Conservation (phyloP, 306 rosid genomes). For the Oxytropis ochrocephala region DNA sequence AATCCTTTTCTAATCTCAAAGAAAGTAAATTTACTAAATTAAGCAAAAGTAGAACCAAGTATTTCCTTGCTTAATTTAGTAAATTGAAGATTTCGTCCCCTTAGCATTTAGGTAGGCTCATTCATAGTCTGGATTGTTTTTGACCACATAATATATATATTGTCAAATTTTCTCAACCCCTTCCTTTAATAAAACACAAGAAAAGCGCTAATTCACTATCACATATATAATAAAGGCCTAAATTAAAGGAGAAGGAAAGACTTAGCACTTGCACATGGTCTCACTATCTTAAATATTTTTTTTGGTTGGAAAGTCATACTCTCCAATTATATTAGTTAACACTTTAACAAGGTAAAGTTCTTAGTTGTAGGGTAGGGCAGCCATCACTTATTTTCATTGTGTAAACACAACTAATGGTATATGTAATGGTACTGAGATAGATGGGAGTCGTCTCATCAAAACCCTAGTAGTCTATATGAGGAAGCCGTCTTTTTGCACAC, state of each 20-base stretch:
- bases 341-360: not conserved
- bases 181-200: not conserved
- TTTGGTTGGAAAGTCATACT: not conserved
- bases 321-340: not conserved
- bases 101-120: not conserved
- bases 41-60: not conserved
- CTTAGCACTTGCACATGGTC: slow-evolving; percentile 1
- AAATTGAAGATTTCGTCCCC: not conserved
- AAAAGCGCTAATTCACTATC: not conserved
- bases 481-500: too few species aligned
- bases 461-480: too few species aligned
- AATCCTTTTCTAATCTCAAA: not conserved
- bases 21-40: not conserved
- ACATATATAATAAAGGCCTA: not conserved
- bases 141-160: not conserved
- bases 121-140: not conserved
- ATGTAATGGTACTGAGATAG: too few species aligned
- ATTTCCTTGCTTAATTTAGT: too few species aligned
- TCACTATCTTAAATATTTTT: not conserved
- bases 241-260: not conserved
- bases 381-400: not conserved
- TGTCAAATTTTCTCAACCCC: not conserved
- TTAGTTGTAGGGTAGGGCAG: not conserved
- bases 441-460: too few species aligned
- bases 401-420: not conserved